A percentile compares a stretch with the other conserved stretches of the same genome.
Conservation (phyloP, 1,284 basidiomycete species). For the Ceratobasidium papillatum region DNA sequence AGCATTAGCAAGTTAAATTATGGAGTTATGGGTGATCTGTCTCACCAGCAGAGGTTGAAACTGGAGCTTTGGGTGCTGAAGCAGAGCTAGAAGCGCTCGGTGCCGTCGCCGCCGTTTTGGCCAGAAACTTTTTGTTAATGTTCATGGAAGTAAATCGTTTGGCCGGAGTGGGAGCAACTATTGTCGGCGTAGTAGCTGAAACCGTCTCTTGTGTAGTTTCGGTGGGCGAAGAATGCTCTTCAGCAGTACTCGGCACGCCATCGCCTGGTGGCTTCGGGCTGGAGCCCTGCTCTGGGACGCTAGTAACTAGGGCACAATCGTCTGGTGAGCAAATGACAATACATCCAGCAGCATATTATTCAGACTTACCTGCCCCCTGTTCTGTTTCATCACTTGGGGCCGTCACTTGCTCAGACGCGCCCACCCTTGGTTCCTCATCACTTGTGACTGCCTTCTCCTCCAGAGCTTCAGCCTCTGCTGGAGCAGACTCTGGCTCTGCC, state of each 20-base stretch:
- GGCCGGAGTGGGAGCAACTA: conserved; percentile 61
- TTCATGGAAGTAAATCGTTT: conserved; percentile 89
- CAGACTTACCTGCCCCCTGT: neutral
- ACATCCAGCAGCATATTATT: neutral
- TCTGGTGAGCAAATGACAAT: neutral
- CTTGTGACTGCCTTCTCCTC: neutral
- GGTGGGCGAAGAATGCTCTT: neutral
- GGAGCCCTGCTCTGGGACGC: neutral
- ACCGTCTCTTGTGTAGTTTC: conserved; percentile 21
- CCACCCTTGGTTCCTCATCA: conserved; percentile 10
- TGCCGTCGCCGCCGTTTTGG: conserved; percentile 70
- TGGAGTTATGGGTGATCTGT: neutral
- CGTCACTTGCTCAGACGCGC: conserved; percentile 2
- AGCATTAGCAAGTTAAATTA: conserved; percentile 20
- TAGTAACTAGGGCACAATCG: neutral
- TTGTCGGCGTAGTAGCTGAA: neutral
- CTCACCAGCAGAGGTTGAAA: conserved; percentile 38
- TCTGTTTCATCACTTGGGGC: conserved; percentile 1
- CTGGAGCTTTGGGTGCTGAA: conserved; percentile 37
- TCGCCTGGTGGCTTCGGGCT: conserved; percentile 12
- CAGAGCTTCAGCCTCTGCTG: neutral
- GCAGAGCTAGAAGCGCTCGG: conserved; percentile 22
- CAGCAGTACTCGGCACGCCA: neutral
- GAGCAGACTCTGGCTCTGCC: neutral
- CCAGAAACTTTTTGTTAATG: conserved; percentile 93